Evolutionary conservation across 2,329 filamentous ascomycete genomes (phyloP), one percentile per base, ranked within the genome.

Genomic region (Exophiala oligosperma): DNA sequence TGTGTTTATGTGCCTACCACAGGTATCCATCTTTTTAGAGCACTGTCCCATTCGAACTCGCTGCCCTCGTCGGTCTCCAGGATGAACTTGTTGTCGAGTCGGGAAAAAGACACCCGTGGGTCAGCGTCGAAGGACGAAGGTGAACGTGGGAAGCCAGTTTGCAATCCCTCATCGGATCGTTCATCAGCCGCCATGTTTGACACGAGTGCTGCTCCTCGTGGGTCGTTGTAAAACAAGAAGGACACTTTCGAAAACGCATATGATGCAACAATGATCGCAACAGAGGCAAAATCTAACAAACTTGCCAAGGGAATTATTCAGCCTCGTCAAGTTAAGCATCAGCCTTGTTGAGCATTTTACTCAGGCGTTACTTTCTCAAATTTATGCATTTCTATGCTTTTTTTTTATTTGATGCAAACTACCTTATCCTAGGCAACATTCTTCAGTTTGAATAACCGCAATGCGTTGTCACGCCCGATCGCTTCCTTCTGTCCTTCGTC

Each of bases 61-160:
- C 85, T 83, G 52, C 91, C 91, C 70, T 94, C 87, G 49, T 92
- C 90, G 57, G 90, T 88, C 61, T 96, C 92, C 6, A 94, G 85
- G 53, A 94, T 84, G 76, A 88, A 93, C 71, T 91, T 93, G 69
- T 85, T 81, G 74, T 93, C 88, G 61, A 91, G 80, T 71, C 84
- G 89, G n/a, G 90, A 93, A 76, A 88, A 96, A 4, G 91, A 93
- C 69, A 96, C 90, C 66, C 92, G 89, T 28, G 90, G 83, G 71
- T 96, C 92, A 58, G 77, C 77, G 67, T 88, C 86, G 71, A 96
- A 95, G 49, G 89, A 82, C 56, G 83, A 80, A 12, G 83, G 80
- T 57, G 90, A 75, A 56, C 72, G 72, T 17, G 82, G 82, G 61
- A 84, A 84, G 3, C 63, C 62, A 8, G 62, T 56, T 21, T 59